Percentiles rank a stretch among this genome's conserved stretches.
These are phyloP conservation scores for Phytopythium boreale DNA, from an alignment of 352 stramenopile genomes.

Conservation along the genomic window DNA sequence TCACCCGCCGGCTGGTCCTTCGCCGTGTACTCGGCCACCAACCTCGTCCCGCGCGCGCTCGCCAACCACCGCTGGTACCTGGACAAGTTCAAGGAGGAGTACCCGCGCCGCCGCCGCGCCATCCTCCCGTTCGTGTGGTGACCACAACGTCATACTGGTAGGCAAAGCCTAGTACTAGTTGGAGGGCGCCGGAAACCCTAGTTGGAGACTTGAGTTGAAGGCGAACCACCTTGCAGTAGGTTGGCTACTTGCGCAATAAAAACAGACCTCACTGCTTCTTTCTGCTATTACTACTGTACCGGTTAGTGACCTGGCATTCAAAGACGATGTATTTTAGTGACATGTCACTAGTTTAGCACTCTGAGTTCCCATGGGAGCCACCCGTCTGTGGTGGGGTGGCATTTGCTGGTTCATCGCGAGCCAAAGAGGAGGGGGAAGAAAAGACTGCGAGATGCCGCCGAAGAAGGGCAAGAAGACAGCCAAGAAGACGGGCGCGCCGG, in stretches of 20 bases:
- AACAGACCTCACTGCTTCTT: no score
- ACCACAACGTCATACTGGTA: background rate
- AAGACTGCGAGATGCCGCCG: conserved; percentile 47
- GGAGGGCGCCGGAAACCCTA: no score
- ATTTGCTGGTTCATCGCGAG: background rate
- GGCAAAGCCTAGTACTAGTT: no score
- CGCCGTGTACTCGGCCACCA: conserved; percentile 44
- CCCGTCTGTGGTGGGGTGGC: background rate
- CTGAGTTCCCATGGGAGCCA: background rate
- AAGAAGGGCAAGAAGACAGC: conserved; percentile 80
- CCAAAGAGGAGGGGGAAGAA: background rate
- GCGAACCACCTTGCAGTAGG: no score
- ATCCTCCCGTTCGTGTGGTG: conserved; percentile 44
- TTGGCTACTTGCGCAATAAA: no score
- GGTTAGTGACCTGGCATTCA: background rate
- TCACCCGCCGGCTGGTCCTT: conserved; percentile 52
- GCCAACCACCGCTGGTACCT: conserved; percentile 58
- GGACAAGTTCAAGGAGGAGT: conserved; percentile 47
- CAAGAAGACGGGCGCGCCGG: conserved; percentile 39
- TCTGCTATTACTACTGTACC: background rate
- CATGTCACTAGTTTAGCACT: background rate
- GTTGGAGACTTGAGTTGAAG: no score
- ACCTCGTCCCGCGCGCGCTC: conserved; percentile 42
- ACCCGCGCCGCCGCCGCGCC: conserved; percentile 28
- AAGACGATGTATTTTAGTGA: background rate